phyloP scores from a whole-genome alignment of 169 alveolate species.

The Cryptosporidium sp. region DNA sequence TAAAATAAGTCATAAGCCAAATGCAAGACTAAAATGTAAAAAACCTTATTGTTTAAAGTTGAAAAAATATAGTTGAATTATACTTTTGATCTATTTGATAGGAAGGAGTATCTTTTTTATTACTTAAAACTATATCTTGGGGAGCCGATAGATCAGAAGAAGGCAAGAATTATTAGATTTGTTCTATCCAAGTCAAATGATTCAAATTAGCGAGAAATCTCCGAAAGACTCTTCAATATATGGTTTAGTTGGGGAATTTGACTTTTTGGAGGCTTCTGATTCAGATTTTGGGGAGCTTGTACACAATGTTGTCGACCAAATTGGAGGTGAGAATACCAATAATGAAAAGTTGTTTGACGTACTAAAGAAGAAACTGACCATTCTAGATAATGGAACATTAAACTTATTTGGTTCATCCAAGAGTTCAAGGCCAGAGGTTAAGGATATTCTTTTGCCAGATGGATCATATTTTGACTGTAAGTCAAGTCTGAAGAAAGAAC shows the following conservation, averaged over 20 bases:
- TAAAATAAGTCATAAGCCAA: background rate
- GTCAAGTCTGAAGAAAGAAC: slow-evolving; percentile 35
- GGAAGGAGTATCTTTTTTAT: background rate
- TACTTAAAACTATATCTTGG: background rate
- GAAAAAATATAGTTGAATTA: background rate
- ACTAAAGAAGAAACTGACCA: slow-evolving; percentile 24
- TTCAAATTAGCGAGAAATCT: background rate
- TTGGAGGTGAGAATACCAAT: slow-evolving; percentile 13
- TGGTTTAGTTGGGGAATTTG: slow-evolving; percentile 9
- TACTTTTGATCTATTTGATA: background rate
- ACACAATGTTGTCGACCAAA: slow-evolving; percentile 20
- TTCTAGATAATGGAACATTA: slow-evolving; percentile 60
- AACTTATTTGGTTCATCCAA: background rate
- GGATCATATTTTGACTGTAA: slow-evolving; percentile 28
- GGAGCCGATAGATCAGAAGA: background rate
- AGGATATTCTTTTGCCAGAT: slow-evolving; percentile 28
- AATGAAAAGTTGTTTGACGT: slow-evolving; percentile 8
- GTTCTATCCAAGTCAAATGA: background rate
- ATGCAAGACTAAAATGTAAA: background rate
- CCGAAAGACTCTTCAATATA: background rate
- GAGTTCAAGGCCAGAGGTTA: background rate
- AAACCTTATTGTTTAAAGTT: background rate
- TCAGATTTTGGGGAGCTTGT: slow-evolving; percentile 56
- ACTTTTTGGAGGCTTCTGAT: slow-evolving; percentile 42
- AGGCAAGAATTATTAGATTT: background rate